Evolutionary conservation across 2,329 filamentous ascomycete genomes (phyloP).

Genomic region (Metarhizium anisopliae): DNA sequence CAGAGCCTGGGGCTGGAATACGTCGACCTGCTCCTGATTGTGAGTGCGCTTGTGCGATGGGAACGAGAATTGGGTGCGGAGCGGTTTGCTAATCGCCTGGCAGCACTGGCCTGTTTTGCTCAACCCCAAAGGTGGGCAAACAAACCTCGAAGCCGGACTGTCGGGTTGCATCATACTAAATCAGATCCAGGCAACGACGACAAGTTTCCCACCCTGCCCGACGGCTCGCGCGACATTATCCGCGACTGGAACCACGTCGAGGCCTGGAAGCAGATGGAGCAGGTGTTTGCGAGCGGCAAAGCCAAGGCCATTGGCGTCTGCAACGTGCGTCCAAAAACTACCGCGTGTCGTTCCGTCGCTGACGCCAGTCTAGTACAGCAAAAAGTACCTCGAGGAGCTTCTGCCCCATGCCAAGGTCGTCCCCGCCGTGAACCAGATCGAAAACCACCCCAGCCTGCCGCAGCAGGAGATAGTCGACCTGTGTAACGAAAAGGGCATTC

Average conservation of each 20-base stretch:
- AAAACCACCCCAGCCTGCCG: conserved; percentile 63
- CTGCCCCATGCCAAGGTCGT: conserved; percentile 42
- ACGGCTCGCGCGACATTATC: conserved; percentile 66
- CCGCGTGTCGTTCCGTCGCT: not conserved
- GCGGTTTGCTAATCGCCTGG: not conserved
- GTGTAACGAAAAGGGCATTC: conserved; percentile 59
- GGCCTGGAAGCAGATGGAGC: conserved; percentile 72
- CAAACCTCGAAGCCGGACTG: not conserved
- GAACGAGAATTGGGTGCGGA: no score
- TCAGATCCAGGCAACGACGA: conserved; percentile 50
- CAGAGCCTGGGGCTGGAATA: conserved; percentile 69
- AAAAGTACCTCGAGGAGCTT: conserved; percentile 45
- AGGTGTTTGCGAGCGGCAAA: conserved; percentile 51
- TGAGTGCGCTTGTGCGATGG: conserved; percentile 17
- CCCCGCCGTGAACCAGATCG: conserved; percentile 63
- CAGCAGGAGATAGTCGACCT: conserved; percentile 64
- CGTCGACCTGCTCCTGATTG: conserved; percentile 69
- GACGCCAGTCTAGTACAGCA: conserved; percentile 36
- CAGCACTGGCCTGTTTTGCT: conserved; percentile 73
- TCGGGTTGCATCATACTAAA: not conserved
- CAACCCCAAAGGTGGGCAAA: conserved; percentile 59
- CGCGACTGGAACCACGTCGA: conserved; percentile 60
- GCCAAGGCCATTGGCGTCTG: conserved; percentile 44
- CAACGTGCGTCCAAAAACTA: conserved; percentile 31
- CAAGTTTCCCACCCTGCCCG: conserved; percentile 63